Conservation (phyloP, 2,329 filamentous ascomycete species). For the Mycosphaerelloides madeirae region DNA sequence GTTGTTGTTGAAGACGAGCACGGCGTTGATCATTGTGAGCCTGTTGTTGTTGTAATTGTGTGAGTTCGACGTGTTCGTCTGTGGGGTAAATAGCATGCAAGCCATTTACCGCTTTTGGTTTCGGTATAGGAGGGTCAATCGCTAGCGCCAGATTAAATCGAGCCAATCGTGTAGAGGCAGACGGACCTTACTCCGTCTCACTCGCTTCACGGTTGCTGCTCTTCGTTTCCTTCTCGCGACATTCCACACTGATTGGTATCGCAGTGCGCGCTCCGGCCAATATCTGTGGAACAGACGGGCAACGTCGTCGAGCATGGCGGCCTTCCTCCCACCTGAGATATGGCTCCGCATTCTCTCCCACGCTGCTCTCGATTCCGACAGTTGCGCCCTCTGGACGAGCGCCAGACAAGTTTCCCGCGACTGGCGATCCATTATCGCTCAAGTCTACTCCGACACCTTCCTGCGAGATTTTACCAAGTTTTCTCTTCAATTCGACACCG, state of each 20-base stretch:
- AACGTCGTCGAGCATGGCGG: neutral
- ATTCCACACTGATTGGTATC: too few relatives aligned
- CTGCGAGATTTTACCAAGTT: neutral
- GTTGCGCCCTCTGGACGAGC: neutral
- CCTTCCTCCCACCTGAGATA: neutral
- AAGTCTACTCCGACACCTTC: neutral
- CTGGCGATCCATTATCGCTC: neutral
- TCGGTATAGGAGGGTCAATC: too few relatives aligned
- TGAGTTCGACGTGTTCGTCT: too few relatives aligned
- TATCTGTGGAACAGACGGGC: neutral
- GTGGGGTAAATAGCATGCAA: too few relatives aligned
- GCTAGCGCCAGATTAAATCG: too few relatives aligned
- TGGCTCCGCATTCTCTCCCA: neutral
- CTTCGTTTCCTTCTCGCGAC: too few relatives aligned
- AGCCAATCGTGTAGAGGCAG: too few relatives aligned
- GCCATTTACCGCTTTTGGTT: too few relatives aligned
- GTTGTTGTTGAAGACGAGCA: constrained; percentile 97
- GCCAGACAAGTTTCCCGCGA: neutral
- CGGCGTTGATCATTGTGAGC: constrained; percentile 93
- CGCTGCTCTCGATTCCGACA: neutral
- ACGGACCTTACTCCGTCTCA: too few relatives aligned
- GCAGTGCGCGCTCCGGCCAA: too few relatives aligned
- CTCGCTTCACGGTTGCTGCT: too few relatives aligned
- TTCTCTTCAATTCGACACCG: neutral
- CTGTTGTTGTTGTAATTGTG: too few relatives aligned